phyloP scores from a whole-genome alignment of 2,329 filamentous ascomycete genomes.

The Xylaria sp. region DNA sequence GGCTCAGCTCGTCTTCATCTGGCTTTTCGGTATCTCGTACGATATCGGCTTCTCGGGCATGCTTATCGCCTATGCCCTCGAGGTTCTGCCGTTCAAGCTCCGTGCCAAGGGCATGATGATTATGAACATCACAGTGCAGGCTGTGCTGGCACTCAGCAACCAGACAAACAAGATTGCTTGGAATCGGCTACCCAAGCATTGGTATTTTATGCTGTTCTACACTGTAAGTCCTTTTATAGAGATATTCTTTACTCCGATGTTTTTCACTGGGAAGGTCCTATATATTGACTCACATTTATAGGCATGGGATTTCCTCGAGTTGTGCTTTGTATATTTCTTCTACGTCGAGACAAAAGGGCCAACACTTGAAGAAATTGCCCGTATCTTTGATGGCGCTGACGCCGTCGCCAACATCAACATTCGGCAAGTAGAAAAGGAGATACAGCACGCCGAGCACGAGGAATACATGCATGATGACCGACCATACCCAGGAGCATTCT shows the following conservation, averaged over 20 bases:
- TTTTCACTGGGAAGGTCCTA: not conserved
- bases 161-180: slow-evolving; percentile 74
- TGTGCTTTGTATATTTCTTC: slow-evolving; percentile 72
- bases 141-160: slow-evolving; percentile 68
- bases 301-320: slow-evolving; percentile 69
- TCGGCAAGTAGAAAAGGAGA: slow-evolving; percentile 66
- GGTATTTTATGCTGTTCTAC: slow-evolving; percentile 75
- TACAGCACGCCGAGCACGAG: slow-evolving; percentile 50
- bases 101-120: slow-evolving; percentile 71
- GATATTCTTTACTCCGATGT: not conserved
- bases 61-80: slow-evolving; percentile 67
- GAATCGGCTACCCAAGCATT: slow-evolving; percentile 67
- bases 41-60: slow-evolving; percentile 70
- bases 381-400: slow-evolving; percentile 75
- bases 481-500: slow-evolving; percentile 37
- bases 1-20: slow-evolving; percentile 67
- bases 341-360: slow-evolving; percentile 77
- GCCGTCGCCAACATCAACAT: slow-evolving; percentile 67
- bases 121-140: slow-evolving; percentile 73
- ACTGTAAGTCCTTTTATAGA: slow-evolving; percentile 55
- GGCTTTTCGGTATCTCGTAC: slow-evolving; percentile 69
- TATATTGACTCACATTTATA: slow-evolving; percentile 35
- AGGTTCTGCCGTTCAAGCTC: slow-evolving; percentile 68
- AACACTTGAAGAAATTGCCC: slow-evolving; percentile 76
- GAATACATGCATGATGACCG: slow-evolving; percentile 32